Percentiles rank a stretch among this genome's conserved stretches.
Conservation (phyloP, 805 yeast genomes). For the Yamadazyma philogaea region DNA sequence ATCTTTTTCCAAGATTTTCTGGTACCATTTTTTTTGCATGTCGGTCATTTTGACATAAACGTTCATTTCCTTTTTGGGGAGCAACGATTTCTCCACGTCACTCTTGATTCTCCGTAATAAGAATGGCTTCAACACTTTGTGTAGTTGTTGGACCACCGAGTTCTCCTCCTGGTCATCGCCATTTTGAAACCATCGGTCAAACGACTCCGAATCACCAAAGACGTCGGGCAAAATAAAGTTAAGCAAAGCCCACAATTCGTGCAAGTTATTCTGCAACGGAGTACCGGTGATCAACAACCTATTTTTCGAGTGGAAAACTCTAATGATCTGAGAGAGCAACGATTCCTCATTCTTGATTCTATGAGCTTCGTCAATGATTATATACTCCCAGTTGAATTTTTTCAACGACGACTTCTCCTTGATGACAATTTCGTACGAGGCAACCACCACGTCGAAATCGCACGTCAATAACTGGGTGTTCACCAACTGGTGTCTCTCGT, state of each 20-base stretch:
- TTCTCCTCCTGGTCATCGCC: constrained; percentile 39
- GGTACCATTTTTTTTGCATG: constrained; percentile 81
- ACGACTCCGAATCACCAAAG: constrained; percentile 67
- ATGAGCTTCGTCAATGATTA: constrained; percentile 80
- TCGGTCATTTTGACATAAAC: constrained; percentile 71
- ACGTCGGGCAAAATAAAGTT: constrained; percentile 78
- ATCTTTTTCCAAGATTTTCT: constrained; percentile 71
- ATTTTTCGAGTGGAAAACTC: constrained; percentile 68
- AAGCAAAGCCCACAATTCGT: constrained; percentile 77
- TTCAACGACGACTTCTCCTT: constrained; percentile 64
- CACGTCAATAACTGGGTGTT: constrained; percentile 49
- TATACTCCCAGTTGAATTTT: constrained; percentile 73
- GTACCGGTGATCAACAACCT: constrained; percentile 78
- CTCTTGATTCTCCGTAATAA: constrained; percentile 71
- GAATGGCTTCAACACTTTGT: constrained; percentile 73
- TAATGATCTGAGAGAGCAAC: constrained; percentile 65
- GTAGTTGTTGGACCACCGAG: constrained; percentile 62
- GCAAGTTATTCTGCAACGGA: constrained; percentile 75
- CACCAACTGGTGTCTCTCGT: constrained; percentile 55
- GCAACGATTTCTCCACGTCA: constrained; percentile 75
- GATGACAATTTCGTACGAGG: constrained; percentile 76
- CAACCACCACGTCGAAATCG: constrained; percentile 68
- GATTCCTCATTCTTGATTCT: constrained; percentile 77
- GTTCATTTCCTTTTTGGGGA: constrained; percentile 74
- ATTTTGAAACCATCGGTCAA: constrained; percentile 68